These are phyloP conservation scores for Venturia asperata DNA, from an alignment of 2,329 filamentous ascomycete genomes.

Conservation along the genomic window DNA sequence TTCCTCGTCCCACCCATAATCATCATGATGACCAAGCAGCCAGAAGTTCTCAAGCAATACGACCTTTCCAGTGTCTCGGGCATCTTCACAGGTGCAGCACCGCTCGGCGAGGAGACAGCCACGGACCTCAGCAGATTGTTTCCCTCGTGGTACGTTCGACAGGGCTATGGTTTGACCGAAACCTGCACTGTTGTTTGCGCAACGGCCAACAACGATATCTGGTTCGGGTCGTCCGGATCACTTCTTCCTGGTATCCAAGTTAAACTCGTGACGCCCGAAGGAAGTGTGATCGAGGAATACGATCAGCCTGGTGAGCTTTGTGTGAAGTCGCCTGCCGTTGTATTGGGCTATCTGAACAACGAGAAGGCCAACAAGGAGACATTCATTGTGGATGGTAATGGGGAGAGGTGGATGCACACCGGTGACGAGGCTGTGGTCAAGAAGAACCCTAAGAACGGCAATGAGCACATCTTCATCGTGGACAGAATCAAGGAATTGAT, in stretches of 20 bases:
- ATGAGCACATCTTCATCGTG: conserved; percentile 78
- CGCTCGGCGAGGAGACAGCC: conserved; percentile 65
- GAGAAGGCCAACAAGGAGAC: conserved; percentile 75
- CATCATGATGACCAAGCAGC: conserved; percentile 64
- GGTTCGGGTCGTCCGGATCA: conserved; percentile 64
- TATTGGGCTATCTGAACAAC: conserved; percentile 81
- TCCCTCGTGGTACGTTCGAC: conserved; percentile 58
- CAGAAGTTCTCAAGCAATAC: conserved; percentile 54
- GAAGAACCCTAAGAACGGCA: conserved; percentile 50
- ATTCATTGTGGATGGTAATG: conserved; percentile 59
- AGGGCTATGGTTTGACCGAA: conserved; percentile 76
- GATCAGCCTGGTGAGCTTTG: conserved; percentile 74
- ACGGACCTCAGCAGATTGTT: conserved; percentile 55
- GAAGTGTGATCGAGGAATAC: conserved; percentile 61
- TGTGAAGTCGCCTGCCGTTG: conserved; percentile 68
- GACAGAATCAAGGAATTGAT: conserved; percentile 76
- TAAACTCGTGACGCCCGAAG: conserved; percentile 60
- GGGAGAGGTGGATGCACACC: conserved; percentile 65
- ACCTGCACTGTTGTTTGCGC: conserved; percentile 62
- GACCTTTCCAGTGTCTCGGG: conserved; percentile 61
- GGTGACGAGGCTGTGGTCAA: conserved; percentile 75
- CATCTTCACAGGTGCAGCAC: conserved; percentile 71
- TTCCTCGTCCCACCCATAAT: conserved; percentile 77
- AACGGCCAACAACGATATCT: conserved; percentile 56
- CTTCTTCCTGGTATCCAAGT: conserved; percentile 58